phyloP scores from a whole-genome alignment of 345 rosid genomes.

The Eucalyptus virginea region DNA sequence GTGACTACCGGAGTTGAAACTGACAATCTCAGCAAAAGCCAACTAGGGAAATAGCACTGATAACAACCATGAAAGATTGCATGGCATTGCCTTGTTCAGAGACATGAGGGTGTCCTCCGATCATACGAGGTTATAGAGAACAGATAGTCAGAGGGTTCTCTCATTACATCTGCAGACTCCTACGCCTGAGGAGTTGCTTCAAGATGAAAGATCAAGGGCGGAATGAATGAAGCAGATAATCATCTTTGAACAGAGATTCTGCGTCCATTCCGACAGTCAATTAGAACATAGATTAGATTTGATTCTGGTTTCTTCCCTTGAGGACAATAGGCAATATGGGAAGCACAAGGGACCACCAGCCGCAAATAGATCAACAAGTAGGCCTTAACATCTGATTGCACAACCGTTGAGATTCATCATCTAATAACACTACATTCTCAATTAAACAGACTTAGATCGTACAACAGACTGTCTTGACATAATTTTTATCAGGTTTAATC shows the following conservation, averaged over 20 bases:
- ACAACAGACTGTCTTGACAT: background rate
- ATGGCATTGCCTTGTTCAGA: background rate
- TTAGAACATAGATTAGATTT: background rate
- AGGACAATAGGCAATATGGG: background rate
- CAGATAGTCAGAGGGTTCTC: background rate
- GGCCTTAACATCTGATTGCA: background rate
- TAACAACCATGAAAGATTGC: background rate
- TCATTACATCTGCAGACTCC: background rate
- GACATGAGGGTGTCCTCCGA: background rate
- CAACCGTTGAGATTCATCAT: background rate
- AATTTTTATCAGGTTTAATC: background rate
- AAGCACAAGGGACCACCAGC: background rate
- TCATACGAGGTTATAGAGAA: background rate
- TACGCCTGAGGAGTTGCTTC: background rate
- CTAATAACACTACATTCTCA: background rate
- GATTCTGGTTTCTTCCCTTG: background rate
- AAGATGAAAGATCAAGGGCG: background rate
- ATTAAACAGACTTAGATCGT: background rate
- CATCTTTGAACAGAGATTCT: background rate
- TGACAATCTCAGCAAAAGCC: background rate
- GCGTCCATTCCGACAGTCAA: background rate
- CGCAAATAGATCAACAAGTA: background rate
- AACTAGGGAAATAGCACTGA: background rate
- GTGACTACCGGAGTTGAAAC: background rate
- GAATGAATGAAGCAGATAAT: background rate